These are phyloP conservation scores for Rhodotorula sp. DNA, from an alignment of 1,284 basidiomycete genomes.

Conservation along the genomic window DNA sequence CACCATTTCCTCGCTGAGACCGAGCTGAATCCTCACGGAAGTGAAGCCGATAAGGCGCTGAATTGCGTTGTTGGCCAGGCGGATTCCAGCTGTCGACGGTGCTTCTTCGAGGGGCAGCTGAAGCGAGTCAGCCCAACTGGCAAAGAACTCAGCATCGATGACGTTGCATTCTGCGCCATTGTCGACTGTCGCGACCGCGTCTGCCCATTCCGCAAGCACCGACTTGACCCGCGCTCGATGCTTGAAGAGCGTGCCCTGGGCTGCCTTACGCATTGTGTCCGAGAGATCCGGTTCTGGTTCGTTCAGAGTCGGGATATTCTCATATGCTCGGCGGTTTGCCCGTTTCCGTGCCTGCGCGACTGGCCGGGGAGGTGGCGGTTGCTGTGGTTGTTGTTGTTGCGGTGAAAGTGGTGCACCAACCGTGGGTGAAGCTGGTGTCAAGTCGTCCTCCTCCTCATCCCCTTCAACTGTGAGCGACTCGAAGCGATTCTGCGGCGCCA, in stretches of 20 bases:
- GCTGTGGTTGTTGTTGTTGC: no score
- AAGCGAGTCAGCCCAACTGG: background rate
- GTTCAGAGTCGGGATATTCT: no score
- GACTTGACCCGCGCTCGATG: background rate
- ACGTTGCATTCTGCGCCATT: conserved; percentile 1
- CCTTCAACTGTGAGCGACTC: no score
- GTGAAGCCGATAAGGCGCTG: conserved; percentile 1
- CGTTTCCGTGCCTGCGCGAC: no score
- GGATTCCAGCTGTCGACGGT: background rate
- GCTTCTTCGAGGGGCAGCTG: background rate
- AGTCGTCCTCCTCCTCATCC: no score
- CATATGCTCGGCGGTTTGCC: no score
- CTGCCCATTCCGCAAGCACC: background rate
- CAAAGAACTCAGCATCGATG: background rate
- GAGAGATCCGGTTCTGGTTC: no score
- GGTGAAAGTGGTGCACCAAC: no score
- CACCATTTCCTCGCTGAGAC: background rate
- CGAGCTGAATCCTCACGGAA: background rate
- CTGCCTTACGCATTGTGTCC: no score
- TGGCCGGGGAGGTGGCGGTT: no score
- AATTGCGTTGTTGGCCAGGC: background rate
- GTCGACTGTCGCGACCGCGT: background rate
- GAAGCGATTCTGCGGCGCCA: no score
- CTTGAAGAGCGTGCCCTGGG: conserved; percentile 1
- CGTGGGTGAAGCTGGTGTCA: no score